Conservation (phyloP, 2,329 filamentous ascomycete genomes). For the Rhynchosporium graminicola region DNA sequence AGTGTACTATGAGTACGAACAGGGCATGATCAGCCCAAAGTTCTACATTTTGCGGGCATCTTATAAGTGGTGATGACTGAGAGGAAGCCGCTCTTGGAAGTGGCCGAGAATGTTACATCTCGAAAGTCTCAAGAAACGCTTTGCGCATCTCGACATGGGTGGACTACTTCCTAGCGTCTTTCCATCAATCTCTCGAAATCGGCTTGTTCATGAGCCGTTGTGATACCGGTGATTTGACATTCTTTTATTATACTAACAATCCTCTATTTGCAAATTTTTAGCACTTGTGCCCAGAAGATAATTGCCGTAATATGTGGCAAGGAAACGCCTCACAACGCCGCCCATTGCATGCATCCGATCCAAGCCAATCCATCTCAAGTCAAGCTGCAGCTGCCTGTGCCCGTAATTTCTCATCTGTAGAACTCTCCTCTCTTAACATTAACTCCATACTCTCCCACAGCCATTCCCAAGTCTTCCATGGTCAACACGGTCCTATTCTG, state of each 20-base stretch:
- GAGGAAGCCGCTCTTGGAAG: neutral
- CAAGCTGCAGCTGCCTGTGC: neutral
- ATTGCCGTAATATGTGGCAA: slow-evolving; percentile 7
- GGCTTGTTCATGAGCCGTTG: neutral
- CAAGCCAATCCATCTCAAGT: neutral
- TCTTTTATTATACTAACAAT: slow-evolving; percentile 5
- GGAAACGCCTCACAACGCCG: slow-evolving; percentile 23
- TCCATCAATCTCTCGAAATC: too few species aligned
- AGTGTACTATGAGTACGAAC: slow-evolving; percentile 5
- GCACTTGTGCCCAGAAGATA: slow-evolving; percentile 6
- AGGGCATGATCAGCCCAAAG: neutral
- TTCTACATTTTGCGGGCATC: neutral
- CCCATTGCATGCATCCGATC: slow-evolving; percentile 6
- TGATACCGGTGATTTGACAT: neutral
- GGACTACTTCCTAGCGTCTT: neutral
- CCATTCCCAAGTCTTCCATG: slow-evolving; percentile 99
- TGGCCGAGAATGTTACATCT: neutral
- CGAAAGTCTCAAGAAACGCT: neutral
- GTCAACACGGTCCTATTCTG: slow-evolving; percentile 93
- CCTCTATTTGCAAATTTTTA: slow-evolving; percentile 12
- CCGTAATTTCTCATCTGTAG: slow-evolving; percentile 64
- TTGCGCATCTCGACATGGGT: neutral
- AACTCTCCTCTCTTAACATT: slow-evolving; percentile 98
- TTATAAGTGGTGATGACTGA: neutral
- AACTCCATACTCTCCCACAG: slow-evolving; percentile 94